These are phyloP conservation scores for Amoebophrya sp. DNA, from an alignment of 169 alveolate species.

Conservation along the genomic window DNA sequence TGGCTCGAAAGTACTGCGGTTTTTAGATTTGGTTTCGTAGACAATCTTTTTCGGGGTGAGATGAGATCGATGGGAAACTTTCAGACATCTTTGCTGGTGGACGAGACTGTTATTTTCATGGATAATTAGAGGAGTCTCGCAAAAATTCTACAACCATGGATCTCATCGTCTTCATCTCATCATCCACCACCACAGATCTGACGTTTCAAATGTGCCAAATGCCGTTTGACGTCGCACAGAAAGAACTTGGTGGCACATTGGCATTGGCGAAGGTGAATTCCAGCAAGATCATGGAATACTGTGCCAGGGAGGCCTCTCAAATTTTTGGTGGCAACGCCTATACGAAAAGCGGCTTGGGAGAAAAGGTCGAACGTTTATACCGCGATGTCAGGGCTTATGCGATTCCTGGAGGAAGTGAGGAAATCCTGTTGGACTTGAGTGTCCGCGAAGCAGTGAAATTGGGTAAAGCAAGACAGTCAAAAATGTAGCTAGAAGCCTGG, in stretches of 20 bases:
- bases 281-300: conserved; percentile 45
- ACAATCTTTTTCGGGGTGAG: background rate
- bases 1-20: conserved; percentile 41
- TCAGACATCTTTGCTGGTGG: background rate
- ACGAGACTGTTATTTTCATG: background rate
- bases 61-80: background rate
- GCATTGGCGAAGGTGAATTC: conserved; percentile 44
- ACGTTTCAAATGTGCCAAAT: conserved; percentile 27
- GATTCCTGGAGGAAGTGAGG: conserved; percentile 53
- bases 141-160: too few species aligned
- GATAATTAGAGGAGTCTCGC: background rate
- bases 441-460: conserved; percentile 41
- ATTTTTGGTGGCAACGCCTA: conserved; percentile 54
- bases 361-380: conserved; percentile 46
- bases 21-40: background rate
- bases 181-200: conserved; percentile 11
- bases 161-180: too few species aligned
- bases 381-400: conserved; percentile 51
- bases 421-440: conserved; percentile 51
- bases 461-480: background rate
- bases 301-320: conserved; percentile 48
- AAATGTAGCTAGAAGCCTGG: too few species aligned
- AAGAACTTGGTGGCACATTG: conserved; percentile 47
- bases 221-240: conserved; percentile 38
- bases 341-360: conserved; percentile 42